A percentile compares a stretch with the other conserved stretches of the same genome.
Conservation (phyloP, 1,284 basidiomycete species). For the Trichosporon ovoides region DNA sequence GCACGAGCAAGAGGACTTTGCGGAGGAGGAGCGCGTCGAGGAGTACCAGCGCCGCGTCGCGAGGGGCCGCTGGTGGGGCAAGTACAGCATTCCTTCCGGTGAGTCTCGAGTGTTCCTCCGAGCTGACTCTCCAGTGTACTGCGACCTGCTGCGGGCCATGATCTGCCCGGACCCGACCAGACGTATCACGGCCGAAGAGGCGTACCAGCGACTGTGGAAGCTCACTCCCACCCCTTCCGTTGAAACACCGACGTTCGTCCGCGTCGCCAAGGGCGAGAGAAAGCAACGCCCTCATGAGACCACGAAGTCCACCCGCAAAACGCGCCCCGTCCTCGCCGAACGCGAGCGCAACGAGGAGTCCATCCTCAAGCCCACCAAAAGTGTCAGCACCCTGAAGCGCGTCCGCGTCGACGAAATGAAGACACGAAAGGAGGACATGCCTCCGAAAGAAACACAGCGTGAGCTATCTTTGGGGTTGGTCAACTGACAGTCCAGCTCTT, state of each 20-base stretch:
- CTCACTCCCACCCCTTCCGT: slow-evolving; percentile 26
- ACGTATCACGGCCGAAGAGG: slow-evolving; percentile 39
- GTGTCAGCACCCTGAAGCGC: not conserved
- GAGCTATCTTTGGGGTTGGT: not conserved
- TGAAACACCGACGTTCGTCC: slow-evolving; percentile 45
- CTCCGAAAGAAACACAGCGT: not conserved
- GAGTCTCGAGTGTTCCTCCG: slow-evolving; percentile 9
- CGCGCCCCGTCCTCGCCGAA: not conserved
- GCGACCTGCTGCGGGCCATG: slow-evolving; percentile 42
- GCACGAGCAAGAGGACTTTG: slow-evolving; percentile 70
- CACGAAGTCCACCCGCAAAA: not conserved
- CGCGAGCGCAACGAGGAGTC: not conserved
- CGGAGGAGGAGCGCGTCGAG: slow-evolving; percentile 71
- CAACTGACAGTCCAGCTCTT: not conserved
- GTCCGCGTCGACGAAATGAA: not conserved
- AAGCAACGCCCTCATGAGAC: slow-evolving; percentile 13
- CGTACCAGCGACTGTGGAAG: slow-evolving; percentile 32
- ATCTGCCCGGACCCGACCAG: slow-evolving; percentile 39
- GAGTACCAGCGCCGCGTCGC: slow-evolving; percentile 76
- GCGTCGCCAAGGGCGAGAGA: slow-evolving; percentile 25
- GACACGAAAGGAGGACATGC: not conserved
- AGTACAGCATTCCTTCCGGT: slow-evolving; percentile 64
- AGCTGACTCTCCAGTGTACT: slow-evolving; percentile 18
- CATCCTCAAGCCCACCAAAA: not conserved
- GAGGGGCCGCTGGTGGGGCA: slow-evolving; percentile 73